Base-by-base conservation (phyloP, 2,329 filamentous ascomycete species). In the Metarhizium brunneum region DNA sequence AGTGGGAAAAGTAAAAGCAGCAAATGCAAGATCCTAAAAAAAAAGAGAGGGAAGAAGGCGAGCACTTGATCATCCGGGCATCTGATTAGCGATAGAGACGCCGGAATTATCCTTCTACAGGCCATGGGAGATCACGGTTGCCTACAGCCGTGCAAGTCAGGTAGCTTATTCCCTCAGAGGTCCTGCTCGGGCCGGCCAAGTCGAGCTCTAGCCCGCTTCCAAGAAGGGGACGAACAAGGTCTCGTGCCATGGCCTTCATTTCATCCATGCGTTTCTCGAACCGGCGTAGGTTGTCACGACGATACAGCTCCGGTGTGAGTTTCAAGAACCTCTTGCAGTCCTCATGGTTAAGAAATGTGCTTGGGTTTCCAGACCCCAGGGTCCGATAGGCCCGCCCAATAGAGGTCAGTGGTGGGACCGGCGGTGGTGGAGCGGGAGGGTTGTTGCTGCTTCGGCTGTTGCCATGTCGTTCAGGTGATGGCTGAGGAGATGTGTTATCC, bases 271-370 rank as follows among this genome's bases (percentile, higher is more conserved):
- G 81, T 65, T 88, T 84, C 74, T 96, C 92, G 62, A 96, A 95
- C 4, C 88, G 79, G 58, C 86, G 83, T 51, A 96, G 71, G 59
- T 90, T 92, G n/a, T 96, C 92, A 18, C 92, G 81, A 48, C 82
- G 90, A 72, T 96, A 96, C 7, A 92, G 71, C 20, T 94, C 87
- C 0, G 90, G 87, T 11, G 83, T 86, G 25, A 92, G 75, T 68
- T 95, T 95, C 53, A 96, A 79, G 64, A 96, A 96, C 25, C 84
- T 83, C 71, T 96, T 96, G 67, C 92, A 87, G 61, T 96, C 92
- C 61, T 96, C 91, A 68, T 92, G 90, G 1, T 76, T 71, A 5
- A 97, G 81, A 66, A 94, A 96, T 0, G 79, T 76, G 0, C 82
- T 74, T 14, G 69, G 58, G 4, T 75, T 75, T 2, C 81, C 74